Evolutionary conservation across 1,139 yeast genomes (phyloP).

Genomic region (Pneumocystis oryctolagi): DNA sequence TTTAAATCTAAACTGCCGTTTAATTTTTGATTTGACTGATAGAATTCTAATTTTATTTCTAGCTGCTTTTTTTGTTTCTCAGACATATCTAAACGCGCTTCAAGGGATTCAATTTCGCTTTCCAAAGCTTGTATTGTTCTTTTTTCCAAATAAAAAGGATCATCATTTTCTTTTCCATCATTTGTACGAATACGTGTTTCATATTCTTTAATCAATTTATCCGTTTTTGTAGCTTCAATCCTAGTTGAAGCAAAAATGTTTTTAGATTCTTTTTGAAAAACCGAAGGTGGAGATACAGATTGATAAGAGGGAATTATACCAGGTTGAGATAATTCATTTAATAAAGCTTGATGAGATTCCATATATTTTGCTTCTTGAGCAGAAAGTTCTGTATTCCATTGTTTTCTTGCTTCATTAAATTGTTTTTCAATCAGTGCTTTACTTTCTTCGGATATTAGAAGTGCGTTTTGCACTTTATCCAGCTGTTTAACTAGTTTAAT

Average conservation of each 20-base stretch:
- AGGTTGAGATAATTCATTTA: background rate
- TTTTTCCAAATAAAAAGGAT: background rate
- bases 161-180: background rate
- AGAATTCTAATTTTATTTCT: conserved; percentile 2
- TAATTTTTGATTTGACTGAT: background rate
- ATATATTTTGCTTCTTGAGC: background rate
- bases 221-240: background rate
- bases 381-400: background rate
- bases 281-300: background rate
- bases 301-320: background rate
- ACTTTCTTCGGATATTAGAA: conserved; percentile 4
- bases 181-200: background rate
- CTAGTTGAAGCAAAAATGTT: background rate
- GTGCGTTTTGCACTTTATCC: conserved; percentile 4
- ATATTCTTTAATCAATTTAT: conserved; percentile 1
- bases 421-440: conserved; percentile 5
- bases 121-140: background rate
- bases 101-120: background rate
- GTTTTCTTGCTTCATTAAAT: conserved; percentile 6
- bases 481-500: background rate
- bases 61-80: conserved; percentile 7
- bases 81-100: background rate
- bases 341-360: background rate
- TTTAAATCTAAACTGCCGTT: background rate
- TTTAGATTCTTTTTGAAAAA: background rate